phyloP scores from a whole-genome alignment of 2,329 filamentous ascomycete genomes.

The Intubia oerlemansii region DNA sequence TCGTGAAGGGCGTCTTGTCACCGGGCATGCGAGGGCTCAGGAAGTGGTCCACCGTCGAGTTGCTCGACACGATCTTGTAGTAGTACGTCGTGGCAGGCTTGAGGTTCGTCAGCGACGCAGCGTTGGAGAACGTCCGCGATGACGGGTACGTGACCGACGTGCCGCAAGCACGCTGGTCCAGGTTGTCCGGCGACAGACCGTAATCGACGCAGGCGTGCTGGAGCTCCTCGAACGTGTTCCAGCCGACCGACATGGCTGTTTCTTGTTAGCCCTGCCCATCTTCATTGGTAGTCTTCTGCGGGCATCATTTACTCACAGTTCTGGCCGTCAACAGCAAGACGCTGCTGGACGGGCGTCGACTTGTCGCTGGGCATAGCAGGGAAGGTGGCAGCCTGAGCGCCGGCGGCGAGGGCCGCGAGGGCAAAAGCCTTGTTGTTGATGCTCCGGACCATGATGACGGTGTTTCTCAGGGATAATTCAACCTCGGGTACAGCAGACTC shows the following conservation, averaged over 20 bases:
- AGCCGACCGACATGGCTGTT: conserved; percentile 30
- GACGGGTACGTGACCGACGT: conserved; percentile 26
- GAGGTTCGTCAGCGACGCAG: conserved; percentile 23
- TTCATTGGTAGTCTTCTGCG: background rate
- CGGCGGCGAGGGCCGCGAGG: conserved; percentile 5
- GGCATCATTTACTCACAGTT: conserved; percentile 16
- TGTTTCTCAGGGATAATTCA: background rate
- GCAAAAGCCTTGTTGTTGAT: conserved; percentile 2
- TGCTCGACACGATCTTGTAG: conserved; percentile 35
- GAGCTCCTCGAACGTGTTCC: conserved; percentile 32
- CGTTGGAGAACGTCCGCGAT: conserved; percentile 31
- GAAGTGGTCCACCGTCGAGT: conserved; percentile 31
- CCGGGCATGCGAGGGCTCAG: conserved; percentile 29
- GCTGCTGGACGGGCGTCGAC: conserved; percentile 31
- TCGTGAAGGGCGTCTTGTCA: conserved; percentile 29
- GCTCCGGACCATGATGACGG: conserved; percentile 5
- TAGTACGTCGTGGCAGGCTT: conserved; percentile 33
- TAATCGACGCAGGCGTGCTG: conserved; percentile 27
- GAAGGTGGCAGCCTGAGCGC: conserved; percentile 12
- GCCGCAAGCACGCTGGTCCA: conserved; percentile 20
- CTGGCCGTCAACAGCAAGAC: conserved; percentile 27
- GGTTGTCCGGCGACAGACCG: conserved; percentile 18
- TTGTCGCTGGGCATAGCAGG: conserved; percentile 24
- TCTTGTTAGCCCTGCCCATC: background rate
- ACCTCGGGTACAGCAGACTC: too few species aligned